Conservation (phyloP, 192 early-diverging fungal genomes). For the Coemansia sp. region DNA sequence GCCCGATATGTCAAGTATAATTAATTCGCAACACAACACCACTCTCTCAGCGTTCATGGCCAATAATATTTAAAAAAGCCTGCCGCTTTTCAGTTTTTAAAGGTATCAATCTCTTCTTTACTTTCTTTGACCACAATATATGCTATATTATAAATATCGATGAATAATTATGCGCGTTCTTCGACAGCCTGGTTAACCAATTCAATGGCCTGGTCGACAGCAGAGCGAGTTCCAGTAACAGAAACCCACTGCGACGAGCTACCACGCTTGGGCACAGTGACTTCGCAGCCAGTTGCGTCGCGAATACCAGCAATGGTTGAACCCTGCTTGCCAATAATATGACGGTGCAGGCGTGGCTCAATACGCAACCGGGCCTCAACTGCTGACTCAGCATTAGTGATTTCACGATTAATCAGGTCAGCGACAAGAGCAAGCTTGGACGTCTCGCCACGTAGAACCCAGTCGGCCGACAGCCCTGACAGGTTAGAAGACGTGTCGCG, state of each 20-base stretch:
- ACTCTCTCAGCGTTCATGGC: no score
- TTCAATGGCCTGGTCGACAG: constrained; percentile 33
- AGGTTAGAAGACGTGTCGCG: constrained; percentile 17
- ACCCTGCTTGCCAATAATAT: constrained; percentile 77
- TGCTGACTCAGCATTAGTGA: constrained; percentile 1
- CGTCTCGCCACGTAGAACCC: constrained; percentile 59
- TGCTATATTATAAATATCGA: neutral
- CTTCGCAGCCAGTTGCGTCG: constrained; percentile 59
- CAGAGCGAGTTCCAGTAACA: constrained; percentile 25
- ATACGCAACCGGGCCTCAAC: constrained; percentile 50
- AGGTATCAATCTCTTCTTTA: no score
- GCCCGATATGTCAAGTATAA: no score
- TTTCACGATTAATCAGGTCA: constrained; percentile 22
- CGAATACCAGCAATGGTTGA: constrained; percentile 71
- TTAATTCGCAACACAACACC: no score
- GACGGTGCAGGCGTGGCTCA: constrained; percentile 57
- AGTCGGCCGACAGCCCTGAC: constrained; percentile 34
- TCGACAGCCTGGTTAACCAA: constrained; percentile 40
- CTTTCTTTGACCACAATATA: no score
- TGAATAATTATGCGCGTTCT: constrained; percentile 27
- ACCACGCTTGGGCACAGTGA: constrained; percentile 61
- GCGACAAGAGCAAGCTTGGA: constrained; percentile 49
- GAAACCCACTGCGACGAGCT: constrained; percentile 28
- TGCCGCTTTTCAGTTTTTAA: no score
- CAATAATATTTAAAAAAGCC: no score